phyloP scores from a whole-genome alignment of 768 basidiomycete species.

The Krasilnikovozyma curviuscula region DNA sequence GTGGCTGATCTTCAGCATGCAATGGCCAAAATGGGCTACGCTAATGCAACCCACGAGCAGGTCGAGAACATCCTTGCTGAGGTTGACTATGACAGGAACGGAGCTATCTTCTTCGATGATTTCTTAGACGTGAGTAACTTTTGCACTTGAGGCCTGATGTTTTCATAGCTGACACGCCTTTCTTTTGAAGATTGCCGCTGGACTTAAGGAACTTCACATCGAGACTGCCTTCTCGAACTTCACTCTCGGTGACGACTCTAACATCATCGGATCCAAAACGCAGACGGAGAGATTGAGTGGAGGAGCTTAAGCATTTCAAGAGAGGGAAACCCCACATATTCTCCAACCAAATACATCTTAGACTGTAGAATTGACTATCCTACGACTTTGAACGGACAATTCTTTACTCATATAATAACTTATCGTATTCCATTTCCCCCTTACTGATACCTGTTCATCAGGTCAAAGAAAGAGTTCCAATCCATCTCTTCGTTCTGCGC shows the following conservation, averaged over 20 bases:
- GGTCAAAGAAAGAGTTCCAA: too few relatives aligned
- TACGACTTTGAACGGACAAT: too few relatives aligned
- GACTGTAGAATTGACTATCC: too few relatives aligned
- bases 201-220: constrained; percentile 28
- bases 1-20: constrained; percentile 28
- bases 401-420: too few relatives aligned
- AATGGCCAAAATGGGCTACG: constrained; percentile 41
- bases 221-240: constrained; percentile 16
- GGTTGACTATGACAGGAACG: constrained; percentile 28
- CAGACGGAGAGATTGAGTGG: too few relatives aligned
- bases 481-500: too few relatives aligned
- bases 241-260: constrained; percentile 1
- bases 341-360: too few relatives aligned
- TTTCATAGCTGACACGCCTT: neutral
- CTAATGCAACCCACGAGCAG: constrained; percentile 21
- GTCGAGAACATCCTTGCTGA: constrained; percentile 26
- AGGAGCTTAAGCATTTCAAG: too few relatives aligned
- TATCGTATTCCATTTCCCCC: too few relatives aligned
- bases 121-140: constrained; percentile 54
- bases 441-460: too few relatives aligned
- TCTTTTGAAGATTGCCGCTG: constrained; percentile 26
- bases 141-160: neutral
- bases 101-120: constrained; percentile 55
- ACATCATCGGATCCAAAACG: too few relatives aligned
- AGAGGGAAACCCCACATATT: too few relatives aligned